Base-by-base conservation (phyloP, 257 asterid species). In the Solanum boliviense region DNA sequence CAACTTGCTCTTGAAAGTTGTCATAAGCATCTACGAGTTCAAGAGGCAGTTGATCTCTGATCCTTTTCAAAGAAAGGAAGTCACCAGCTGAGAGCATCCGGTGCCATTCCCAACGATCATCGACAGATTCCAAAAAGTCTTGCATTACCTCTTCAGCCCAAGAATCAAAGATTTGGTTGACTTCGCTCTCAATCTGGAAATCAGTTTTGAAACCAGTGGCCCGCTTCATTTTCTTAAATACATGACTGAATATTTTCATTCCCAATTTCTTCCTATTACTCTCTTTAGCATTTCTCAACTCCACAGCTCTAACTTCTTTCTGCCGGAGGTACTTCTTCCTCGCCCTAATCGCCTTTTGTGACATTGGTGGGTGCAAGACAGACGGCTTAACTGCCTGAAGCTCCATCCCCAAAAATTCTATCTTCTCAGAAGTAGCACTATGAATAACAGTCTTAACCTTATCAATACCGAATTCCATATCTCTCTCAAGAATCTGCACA, bases 381-480 rank as follows among this genome's bases (percentile, higher is more conserved):
- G 99, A 97, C 35, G 99, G 99, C 6, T 94, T 93, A 67, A 95
- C 99, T 0, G 99, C 98, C 92, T 88, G 98, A 92, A 97, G 98
- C 93, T 95, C 99, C 99, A 97, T 95, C 10, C 98, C 99, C 91
- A 95, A 87, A 90, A 97, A 97, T 6, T 91, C 94, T 34, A 97
- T 95, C 94, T 95, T 97, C 88, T 95, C 98, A 74, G 96, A 93
- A 87, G 93, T 94, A 1, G 98, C 94, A 36, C 99, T 97, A 79
- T 95, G 99, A 88, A 97, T 93, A 56, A 91, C 98, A 0, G 98
- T 95, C 52, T 62, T 87, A 84, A 44, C 81, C 89, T 65, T 91
- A 91, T 95, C 96, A 88, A 95, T 94, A 84, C 89, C 89, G 90
- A 95, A 90, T 84, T 90, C 93, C 95, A 95, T 83, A 79, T 90